A percentile compares a stretch with the other conserved stretches of the same genome.
Conservation (phyloP, 2,329 filamentous ascomycete genomes). For the Zymoseptoria passerinii region DNA sequence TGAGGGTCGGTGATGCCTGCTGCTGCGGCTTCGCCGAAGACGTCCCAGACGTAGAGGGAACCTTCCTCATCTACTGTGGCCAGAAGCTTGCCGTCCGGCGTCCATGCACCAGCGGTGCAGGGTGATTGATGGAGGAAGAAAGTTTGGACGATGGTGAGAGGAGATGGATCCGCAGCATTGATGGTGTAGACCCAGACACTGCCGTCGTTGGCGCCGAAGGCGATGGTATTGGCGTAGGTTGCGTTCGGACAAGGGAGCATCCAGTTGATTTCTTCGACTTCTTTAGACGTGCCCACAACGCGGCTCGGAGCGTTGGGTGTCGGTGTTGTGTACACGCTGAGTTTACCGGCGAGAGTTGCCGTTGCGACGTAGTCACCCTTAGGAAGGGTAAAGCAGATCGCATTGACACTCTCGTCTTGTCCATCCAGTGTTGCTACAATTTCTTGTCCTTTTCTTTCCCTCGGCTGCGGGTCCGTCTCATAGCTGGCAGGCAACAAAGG, state of each 20-base stretch:
- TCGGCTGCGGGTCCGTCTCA: constrained; percentile 55
- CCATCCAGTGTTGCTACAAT: constrained; percentile 71
- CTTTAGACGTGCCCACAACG: constrained; percentile 69
- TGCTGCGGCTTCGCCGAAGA: constrained; percentile 69
- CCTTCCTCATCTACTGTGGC: constrained; percentile 84
- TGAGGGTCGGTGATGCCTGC: constrained; percentile 48
- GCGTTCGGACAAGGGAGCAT: constrained; percentile 64
- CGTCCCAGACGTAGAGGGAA: constrained; percentile 86
- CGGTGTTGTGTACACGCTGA: constrained; percentile 48
- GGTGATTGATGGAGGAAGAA: constrained; percentile 84
- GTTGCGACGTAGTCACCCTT: constrained; percentile 77
- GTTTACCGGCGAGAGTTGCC: constrained; percentile 75
- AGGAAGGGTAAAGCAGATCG: constrained; percentile 74
- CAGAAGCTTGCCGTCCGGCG: constrained; percentile 74
- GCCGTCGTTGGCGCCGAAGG: constrained; percentile 81
- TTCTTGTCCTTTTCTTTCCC: constrained; percentile 51
- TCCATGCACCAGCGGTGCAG: constrained; percentile 88
- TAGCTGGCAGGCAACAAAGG: constrained; percentile 72
- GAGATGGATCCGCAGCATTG: constrained; percentile 53
- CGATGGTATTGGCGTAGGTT: constrained; percentile 68
- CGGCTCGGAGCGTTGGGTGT: constrained; percentile 27
- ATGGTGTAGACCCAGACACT: constrained; percentile 95
- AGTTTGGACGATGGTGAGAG: constrained; percentile 73
- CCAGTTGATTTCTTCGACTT: constrained; percentile 96
- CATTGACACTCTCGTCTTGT: constrained; percentile 85